Percentiles rank a stretch among this genome's conserved stretches.
Evolutionary conservation across 805 yeast species (phyloP).

Genomic region (Wickerhamomyces bovis): DNA sequence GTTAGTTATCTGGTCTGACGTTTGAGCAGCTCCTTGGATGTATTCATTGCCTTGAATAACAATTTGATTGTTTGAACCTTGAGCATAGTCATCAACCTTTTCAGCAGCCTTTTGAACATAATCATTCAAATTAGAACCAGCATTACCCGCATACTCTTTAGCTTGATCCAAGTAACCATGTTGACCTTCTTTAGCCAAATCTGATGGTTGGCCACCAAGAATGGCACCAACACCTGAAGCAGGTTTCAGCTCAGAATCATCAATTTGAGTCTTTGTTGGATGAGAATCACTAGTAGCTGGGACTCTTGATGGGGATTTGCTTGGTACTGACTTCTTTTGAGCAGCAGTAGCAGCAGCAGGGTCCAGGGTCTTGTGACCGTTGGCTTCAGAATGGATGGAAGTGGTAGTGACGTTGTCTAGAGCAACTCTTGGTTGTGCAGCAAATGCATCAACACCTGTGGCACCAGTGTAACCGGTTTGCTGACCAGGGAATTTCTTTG

Average conservation of each 20-base stretch:
- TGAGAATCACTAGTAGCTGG: slow-evolving; percentile 2
- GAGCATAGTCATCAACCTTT: slow-evolving; percentile 11
- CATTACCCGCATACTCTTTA: slow-evolving; percentile 6
- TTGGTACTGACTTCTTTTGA: background rate
- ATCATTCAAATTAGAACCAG: slow-evolving; percentile 6
- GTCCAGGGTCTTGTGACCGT: background rate
- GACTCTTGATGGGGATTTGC: background rate
- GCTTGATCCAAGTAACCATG: slow-evolving; percentile 4
- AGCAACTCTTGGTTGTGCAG: slow-evolving; percentile 4
- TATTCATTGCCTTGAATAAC: slow-evolving; percentile 7
- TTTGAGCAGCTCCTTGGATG: slow-evolving; percentile 13
- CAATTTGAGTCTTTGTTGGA: background rate
- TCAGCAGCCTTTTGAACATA: slow-evolving; percentile 14
- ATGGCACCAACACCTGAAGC: slow-evolving; percentile 1
- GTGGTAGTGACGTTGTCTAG: background rate
- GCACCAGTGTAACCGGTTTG: slow-evolving; percentile 9
- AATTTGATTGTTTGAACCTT: slow-evolving; percentile 7
- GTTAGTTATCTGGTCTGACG: slow-evolving; percentile 8
- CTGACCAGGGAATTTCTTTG: slow-evolving; percentile 2
- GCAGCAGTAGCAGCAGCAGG: background rate
- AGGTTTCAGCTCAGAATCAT: background rate
- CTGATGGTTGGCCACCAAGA: background rate
- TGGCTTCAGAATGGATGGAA: background rate
- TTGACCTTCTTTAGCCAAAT: background rate
- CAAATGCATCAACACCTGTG: slow-evolving; percentile 6